A percentile compares a stretch with the other conserved stretches of the same genome.
Conservation (phyloP, 495 filamentous ascomycete genomes). For the Lophium mytilinum region DNA sequence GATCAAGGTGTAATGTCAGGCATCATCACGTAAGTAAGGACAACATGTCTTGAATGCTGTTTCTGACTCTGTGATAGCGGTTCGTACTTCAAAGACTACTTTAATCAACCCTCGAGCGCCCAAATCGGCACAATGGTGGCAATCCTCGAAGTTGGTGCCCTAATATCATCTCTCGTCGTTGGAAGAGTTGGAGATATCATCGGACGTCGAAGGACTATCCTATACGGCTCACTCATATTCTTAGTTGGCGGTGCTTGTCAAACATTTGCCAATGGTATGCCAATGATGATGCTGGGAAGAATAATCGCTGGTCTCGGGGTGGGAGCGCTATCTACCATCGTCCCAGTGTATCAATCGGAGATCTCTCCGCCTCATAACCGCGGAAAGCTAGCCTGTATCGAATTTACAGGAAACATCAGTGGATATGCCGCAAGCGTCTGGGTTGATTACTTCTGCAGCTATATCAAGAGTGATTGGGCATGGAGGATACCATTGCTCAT, state of each 20-base stretch:
- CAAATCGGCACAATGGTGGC: slow-evolving; percentile 94
- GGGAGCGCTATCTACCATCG: slow-evolving; percentile 90
- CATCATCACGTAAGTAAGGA: slow-evolving; percentile 77
- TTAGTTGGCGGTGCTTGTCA: slow-evolving; percentile 84
- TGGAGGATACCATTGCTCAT: slow-evolving; percentile 88
- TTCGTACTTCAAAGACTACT: slow-evolving; percentile 80
- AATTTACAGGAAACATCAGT: slow-evolving; percentile 93
- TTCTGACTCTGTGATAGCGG: slow-evolving; percentile 47
- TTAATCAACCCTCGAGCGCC: slow-evolving; percentile 73
- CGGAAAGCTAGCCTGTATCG: slow-evolving; percentile 92
- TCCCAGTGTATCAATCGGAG: slow-evolving; percentile 96
- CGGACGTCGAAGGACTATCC: slow-evolving; percentile 80
- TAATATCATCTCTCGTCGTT: slow-evolving; percentile 83
- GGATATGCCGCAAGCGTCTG: slow-evolving; percentile 95
- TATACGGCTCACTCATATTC: slow-evolving; percentile 90
- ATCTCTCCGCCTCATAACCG: slow-evolving; percentile 95
- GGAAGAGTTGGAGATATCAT: slow-evolving; percentile 87
- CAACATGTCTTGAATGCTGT: neutral
- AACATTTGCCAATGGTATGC: slow-evolving; percentile 68
- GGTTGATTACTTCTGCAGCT: slow-evolving; percentile 97
- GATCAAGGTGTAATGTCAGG: slow-evolving; percentile 99
- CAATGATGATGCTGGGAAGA: slow-evolving; percentile 87
- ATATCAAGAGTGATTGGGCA: slow-evolving; percentile 72
- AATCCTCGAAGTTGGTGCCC: slow-evolving; percentile 87
- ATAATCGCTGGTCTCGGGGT: slow-evolving; percentile 91